Conservation (phyloP, 2,329 filamentous ascomycete genomes). For the Colletotrichum liriopes region DNA sequence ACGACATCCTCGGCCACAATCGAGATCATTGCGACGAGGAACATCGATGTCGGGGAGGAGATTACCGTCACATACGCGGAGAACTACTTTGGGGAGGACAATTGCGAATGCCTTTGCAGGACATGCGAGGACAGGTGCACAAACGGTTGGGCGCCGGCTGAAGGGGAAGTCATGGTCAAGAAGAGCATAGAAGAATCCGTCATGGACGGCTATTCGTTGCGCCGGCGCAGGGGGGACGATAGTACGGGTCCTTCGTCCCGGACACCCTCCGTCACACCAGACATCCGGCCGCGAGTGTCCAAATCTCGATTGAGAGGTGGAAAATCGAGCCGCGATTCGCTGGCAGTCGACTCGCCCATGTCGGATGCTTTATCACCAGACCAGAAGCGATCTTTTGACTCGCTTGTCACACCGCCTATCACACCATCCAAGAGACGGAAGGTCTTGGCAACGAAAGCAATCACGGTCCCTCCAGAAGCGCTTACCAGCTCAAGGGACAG, state of each 20-base stretch:
- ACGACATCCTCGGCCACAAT: constrained; percentile 90
- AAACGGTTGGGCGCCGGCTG: constrained; percentile 85
- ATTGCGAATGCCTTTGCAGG: constrained; percentile 93
- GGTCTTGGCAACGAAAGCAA: constrained; percentile 49
- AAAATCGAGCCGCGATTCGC: constrained; percentile 42
- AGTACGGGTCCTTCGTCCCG: constrained; percentile 67
- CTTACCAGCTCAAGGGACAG: constrained; percentile 55
- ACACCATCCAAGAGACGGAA: constrained; percentile 70
- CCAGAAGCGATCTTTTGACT: constrained; percentile 59
- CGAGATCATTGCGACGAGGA: constrained; percentile 86
- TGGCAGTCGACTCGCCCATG: constrained; percentile 43
- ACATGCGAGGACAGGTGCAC: constrained; percentile 83
- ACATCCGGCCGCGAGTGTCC: constrained; percentile 42
- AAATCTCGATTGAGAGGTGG: constrained; percentile 49
- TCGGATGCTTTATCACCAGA: constrained; percentile 51
- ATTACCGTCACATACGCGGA: constrained; percentile 97
- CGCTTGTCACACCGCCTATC: constrained; percentile 67
- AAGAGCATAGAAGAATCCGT: constrained; percentile 69
- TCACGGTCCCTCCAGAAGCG: constrained; percentile 33
- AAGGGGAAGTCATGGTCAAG: constrained; percentile 62
- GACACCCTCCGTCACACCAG: constrained; percentile 63
- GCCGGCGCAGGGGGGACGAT: constrained; percentile 67
- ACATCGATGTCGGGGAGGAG: constrained; percentile 91
- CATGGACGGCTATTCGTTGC: constrained; percentile 69
- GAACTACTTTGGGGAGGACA: constrained; percentile 95